Conservation (phyloP, 1,284 basidiomycete species). For the Earliella scabrosa region DNA sequence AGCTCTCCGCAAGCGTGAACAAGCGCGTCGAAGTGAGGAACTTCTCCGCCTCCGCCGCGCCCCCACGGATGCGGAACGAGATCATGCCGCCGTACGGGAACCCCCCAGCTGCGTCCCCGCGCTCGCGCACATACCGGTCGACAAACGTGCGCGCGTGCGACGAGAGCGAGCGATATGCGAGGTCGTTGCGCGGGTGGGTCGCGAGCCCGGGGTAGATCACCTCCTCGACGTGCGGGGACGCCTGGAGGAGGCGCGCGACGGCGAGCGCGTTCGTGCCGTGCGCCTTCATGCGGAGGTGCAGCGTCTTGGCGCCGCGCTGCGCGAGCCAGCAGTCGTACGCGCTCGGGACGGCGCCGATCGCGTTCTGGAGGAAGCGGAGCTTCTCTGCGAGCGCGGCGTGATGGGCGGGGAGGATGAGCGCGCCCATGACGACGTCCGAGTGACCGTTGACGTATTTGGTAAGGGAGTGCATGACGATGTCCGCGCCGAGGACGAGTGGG, state of each 20-base stretch:
- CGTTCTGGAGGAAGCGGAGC: conserved; percentile 92
- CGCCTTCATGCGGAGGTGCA: conserved; percentile 84
- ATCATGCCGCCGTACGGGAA: conserved; percentile 92
- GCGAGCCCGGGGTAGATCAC: conserved; percentile 89
- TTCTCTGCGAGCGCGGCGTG: conserved; percentile 52
- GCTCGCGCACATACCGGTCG: conserved; percentile 43
- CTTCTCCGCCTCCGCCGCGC: conserved; percentile 57
- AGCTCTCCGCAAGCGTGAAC: conserved; percentile 87
- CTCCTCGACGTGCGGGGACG: conserved; percentile 64
- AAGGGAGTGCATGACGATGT: conserved; percentile 80
- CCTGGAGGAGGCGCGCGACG: conserved; percentile 71
- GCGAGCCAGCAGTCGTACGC: conserved; percentile 93
- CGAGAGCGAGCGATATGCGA: conserved; percentile 69
- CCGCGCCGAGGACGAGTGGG: conserved; percentile 85
- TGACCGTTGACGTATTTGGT: conserved; percentile 97
- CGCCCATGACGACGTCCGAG: conserved; percentile 90
- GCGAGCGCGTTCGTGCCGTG: conserved; percentile 86
- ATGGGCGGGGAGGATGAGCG: conserved; percentile 71
- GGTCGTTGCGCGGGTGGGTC: conserved; percentile 59
- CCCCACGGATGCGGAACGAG: conserved; percentile 70
- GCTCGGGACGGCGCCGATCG: conserved; percentile 87
- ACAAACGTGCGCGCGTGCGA: conserved; percentile 75
- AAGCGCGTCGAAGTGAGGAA: conserved; percentile 76
- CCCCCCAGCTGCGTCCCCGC: conserved; percentile 43
- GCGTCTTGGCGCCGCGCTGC: conserved; percentile 91